Conservation (phyloP, 2,329 filamentous ascomycete species). For the Stachybotrys chlorohalonatus region DNA sequence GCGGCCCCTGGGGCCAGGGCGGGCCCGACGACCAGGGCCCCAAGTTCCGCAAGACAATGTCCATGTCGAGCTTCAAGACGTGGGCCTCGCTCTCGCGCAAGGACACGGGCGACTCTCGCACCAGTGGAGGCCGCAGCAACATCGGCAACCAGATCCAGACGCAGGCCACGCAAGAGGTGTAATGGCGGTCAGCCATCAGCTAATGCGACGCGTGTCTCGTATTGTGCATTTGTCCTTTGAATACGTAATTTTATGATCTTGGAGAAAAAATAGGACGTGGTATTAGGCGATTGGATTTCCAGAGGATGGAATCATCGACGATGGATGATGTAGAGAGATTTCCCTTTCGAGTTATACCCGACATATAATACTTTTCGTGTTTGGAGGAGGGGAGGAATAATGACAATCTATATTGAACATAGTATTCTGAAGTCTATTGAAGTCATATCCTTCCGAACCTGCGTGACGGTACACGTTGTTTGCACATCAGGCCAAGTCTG, state of each 20-base stretch:
- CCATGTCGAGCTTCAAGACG: constrained; percentile 41
- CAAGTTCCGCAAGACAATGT: constrained; percentile 38
- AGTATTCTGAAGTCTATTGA: too few species aligned
- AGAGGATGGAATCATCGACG: too few species aligned
- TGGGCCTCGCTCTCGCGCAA: constrained; percentile 33
- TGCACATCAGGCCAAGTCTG: too few species aligned
- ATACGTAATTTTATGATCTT: not conserved
- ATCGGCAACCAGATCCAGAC: not conserved
- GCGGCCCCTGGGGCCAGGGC: constrained; percentile 44
- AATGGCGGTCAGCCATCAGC: not conserved
- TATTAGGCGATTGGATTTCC: not conserved
- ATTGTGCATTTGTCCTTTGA: not conserved
- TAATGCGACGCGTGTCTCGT: not conserved
- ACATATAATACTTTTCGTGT: not conserved
- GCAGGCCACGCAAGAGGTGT: not conserved
- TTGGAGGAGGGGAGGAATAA: not conserved
- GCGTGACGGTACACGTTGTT: too few species aligned
- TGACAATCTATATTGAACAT: too few species aligned
- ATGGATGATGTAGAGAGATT: not conserved
- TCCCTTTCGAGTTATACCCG: not conserved
- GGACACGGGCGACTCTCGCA: constrained; percentile 26
- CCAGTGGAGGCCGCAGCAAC: not conserved
- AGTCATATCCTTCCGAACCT: too few species aligned
- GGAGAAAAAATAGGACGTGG: not conserved
- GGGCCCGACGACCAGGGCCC: constrained; percentile 35